A percentile compares a stretch with the other conserved stretches of the same genome.
Evolutionary conservation across 1,139 yeast species (phyloP).

Genomic region (Zygoascus hellenicus): DNA sequence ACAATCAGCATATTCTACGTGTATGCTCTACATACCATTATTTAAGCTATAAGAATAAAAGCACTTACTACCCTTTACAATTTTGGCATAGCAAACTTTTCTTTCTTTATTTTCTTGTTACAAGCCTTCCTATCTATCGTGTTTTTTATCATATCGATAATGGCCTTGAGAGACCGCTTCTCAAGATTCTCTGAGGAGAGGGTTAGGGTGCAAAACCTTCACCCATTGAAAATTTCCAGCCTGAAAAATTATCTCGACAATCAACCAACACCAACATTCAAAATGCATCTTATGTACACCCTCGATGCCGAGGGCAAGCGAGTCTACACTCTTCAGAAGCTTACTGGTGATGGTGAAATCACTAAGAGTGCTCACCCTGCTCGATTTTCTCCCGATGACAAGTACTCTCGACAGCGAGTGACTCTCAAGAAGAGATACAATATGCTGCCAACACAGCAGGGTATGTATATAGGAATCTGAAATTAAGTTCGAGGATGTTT

Average conservation of each 20-base stretch:
- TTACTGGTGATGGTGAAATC: conserved; percentile 79
- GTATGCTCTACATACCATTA: too few species aligned
- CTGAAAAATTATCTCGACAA: neutral
- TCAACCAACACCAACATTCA: conserved; percentile 16
- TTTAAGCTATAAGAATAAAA: too few species aligned
- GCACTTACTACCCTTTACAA: too few species aligned
- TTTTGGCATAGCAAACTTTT: too few species aligned
- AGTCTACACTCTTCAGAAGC: conserved; percentile 83
- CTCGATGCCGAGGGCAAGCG: conserved; percentile 92
- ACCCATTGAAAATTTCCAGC: conserved; percentile 1
- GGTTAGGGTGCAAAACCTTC: neutral
- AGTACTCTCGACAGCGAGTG: conserved; percentile 97
- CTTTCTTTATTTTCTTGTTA: too few species aligned
- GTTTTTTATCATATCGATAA: too few species aligned
- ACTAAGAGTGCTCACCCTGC: conserved; percentile 99
- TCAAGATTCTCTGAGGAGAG: too few species aligned
- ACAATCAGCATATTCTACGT: too few species aligned
- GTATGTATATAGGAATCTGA: conserved; percentile 27
- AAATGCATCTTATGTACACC: conserved; percentile 98
- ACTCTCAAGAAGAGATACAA: conserved; percentile 93
- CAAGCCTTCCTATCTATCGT: too few species aligned
- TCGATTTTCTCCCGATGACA: conserved; percentile 98
- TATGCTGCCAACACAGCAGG: conserved; percentile 79
- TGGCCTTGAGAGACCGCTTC: too few species aligned
- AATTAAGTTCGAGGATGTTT: too few species aligned